Percentiles rank a stretch among this genome's conserved stretches.
These are phyloP conservation scores for Saussurea involucrata DNA, from an alignment of 129 eudicot genomes.

Conservation along the genomic window DNA sequence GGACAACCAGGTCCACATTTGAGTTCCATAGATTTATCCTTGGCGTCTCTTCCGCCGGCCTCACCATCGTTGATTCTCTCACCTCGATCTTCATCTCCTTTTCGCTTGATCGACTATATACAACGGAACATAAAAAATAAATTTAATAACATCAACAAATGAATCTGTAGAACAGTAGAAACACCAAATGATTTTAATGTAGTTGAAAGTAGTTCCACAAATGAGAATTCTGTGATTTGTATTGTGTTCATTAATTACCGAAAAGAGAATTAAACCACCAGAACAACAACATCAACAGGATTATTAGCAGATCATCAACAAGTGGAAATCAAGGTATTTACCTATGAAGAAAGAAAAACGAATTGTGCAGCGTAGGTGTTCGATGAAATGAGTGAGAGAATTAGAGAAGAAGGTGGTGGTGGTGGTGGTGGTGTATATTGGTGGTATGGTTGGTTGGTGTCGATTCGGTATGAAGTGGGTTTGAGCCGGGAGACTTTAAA, in stretches of 20 bases:
- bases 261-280: not conserved
- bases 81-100: conserved; percentile 54
- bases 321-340: not conserved
- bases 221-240: not conserved
- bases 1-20: conserved; percentile 63
- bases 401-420: not conserved
- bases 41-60: conserved; percentile 64
- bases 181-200: not conserved
- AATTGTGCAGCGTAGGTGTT: not conserved
- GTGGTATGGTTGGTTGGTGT: conserved; percentile 15
- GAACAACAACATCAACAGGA: not conserved
- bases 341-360: not conserved
- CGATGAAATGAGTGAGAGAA: conserved; percentile 4
- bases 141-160: not conserved
- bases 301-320: too few relatives aligned
- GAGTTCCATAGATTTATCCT: conserved; percentile 55
- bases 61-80: conserved; percentile 57
- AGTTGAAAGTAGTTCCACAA: not conserved
- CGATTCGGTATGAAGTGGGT: conserved; percentile 28
- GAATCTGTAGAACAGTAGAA: not conserved
- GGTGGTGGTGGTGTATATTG: not conserved
- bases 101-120: not conserved
- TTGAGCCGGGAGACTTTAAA: conserved; percentile 8
- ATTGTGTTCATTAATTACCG: not conserved
- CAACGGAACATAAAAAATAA: not conserved